A percentile compares a stretch with the other conserved stretches of the same genome.
These are phyloP conservation scores for Alternaria solani DNA, from an alignment of 2,329 filamentous ascomycete species.

Conservation along the genomic window DNA sequence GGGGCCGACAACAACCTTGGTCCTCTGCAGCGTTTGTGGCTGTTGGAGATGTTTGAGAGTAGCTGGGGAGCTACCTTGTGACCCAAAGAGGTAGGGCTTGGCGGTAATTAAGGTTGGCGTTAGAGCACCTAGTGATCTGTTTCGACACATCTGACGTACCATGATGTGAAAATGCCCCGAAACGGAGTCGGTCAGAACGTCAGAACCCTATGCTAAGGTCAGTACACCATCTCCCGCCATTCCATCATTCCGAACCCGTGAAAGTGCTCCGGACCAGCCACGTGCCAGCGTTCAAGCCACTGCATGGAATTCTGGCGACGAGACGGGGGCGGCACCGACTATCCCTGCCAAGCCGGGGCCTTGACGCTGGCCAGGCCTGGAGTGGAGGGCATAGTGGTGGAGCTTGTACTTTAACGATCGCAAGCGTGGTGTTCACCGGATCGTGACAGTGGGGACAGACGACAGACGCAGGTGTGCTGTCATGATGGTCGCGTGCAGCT, in stretches of 20 bases:
- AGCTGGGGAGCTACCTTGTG: background rate
- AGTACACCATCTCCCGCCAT: background rate
- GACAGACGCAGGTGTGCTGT: slow-evolving; percentile 12
- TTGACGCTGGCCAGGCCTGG: background rate
- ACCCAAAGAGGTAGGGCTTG: background rate
- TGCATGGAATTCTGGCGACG: background rate
- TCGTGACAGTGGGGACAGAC: slow-evolving; percentile 11
- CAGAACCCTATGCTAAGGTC: slow-evolving; percentile 2
- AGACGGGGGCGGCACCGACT: background rate
- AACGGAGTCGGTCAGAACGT: slow-evolving; percentile 1
- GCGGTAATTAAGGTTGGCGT: slow-evolving; percentile 9
- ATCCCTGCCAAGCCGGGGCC: background rate
- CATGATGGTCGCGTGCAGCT: slow-evolving; percentile 7
- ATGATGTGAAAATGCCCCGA: slow-evolving; percentile 11
- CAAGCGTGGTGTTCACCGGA: background rate
- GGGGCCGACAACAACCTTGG: background rate
- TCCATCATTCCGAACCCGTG: background rate
- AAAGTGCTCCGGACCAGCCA: background rate
- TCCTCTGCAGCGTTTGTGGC: slow-evolving; percentile 4
- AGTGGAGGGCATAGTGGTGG: background rate
- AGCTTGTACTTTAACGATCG: background rate
- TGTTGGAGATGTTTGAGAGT: slow-evolving; percentile 2
- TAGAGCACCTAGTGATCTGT: slow-evolving; percentile 8
- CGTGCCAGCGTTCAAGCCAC: slow-evolving; percentile 1
- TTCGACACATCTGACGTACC: slow-evolving; percentile 19